Percentiles rank a stretch among this genome's conserved stretches.
Evolutionary conservation across 805 yeast species (phyloP).

Genomic region (Kazachstania martiniae): DNA sequence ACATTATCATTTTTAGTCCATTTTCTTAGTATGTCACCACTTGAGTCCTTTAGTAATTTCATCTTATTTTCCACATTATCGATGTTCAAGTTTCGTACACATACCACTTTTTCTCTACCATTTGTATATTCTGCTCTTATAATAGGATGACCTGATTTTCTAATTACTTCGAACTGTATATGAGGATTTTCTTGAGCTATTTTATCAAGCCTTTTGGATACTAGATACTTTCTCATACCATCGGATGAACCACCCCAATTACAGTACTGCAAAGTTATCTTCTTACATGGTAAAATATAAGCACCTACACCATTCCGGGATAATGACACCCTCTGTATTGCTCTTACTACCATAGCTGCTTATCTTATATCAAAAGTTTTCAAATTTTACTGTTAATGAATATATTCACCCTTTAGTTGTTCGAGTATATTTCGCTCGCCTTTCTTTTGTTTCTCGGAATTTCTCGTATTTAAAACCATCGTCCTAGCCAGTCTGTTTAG

Average conservation of each 20-base stretch:
- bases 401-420: too few relatives aligned
- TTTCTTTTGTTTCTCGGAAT: too few relatives aligned
- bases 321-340: constrained; percentile 45
- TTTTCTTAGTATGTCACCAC: constrained; percentile 52
- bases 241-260: constrained; percentile 93
- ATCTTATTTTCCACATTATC: constrained; percentile 56
- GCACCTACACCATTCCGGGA: constrained; percentile 73
- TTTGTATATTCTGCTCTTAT: constrained; percentile 46
- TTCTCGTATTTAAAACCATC: too few relatives aligned
- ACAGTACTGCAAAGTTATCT: constrained; percentile 69
- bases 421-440: too few relatives aligned
- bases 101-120: constrained; percentile 46
- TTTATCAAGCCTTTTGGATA: constrained; percentile 36
- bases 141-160: constrained; percentile 77
- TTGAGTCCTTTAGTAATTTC: constrained; percentile 49
- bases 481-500: too few relatives aligned
- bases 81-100: constrained; percentile 62
- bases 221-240: constrained; percentile 66
- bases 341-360: constrained; percentile 35
- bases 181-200: constrained; percentile 54
- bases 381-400: too few relatives aligned
- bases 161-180: constrained; percentile 59
- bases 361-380: too few relatives aligned
- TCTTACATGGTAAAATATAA: constrained; percentile 62
- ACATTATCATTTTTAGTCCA: constrained; percentile 66